Evolutionary conservation across 345 rosid species (phyloP).

Genomic region (Ricinus communis): DNA sequence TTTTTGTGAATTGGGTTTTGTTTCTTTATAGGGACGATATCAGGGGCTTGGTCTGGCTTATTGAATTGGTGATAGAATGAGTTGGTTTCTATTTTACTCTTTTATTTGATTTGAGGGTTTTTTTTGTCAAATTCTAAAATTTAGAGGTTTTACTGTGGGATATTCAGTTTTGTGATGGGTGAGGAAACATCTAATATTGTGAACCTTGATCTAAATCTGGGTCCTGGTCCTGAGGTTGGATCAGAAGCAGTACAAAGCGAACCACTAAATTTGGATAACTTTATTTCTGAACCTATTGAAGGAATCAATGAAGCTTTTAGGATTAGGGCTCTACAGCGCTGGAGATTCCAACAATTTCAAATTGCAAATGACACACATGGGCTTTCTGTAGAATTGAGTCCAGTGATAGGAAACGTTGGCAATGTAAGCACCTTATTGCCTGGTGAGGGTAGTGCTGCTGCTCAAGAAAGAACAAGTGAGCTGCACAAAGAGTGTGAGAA

Average conservation of each 20-base stretch:
- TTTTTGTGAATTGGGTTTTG: no score
- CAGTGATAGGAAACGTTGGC: slow-evolving; percentile 44
- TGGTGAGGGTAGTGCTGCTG: slow-evolving; percentile 79
- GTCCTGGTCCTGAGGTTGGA: slow-evolving; percentile 71
- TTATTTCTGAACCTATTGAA: slow-evolving; percentile 43
- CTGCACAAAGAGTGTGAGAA: slow-evolving; percentile 62
- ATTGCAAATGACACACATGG: slow-evolving; percentile 42
- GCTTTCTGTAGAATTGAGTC: slow-evolving; percentile 57
- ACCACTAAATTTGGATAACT: slow-evolving; percentile 54
- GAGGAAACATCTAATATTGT: slow-evolving; percentile 70
- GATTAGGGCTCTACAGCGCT: slow-evolving; percentile 40
- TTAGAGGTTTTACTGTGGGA: slow-evolving; percentile 13
- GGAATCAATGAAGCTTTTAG: slow-evolving; percentile 66
- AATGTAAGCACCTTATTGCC: slow-evolving; percentile 53
- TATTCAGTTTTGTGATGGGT: slow-evolving; percentile 45
- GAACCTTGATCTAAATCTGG: slow-evolving; percentile 94
- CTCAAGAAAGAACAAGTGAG: slow-evolving; percentile 64
- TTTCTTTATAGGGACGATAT: no score
- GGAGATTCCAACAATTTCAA: slow-evolving; percentile 55
- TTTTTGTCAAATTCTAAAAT: background rate
- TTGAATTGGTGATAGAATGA: no score
- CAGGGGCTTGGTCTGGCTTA: no score
- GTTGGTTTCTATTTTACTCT: no score
- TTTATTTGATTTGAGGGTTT: background rate
- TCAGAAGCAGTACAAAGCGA: slow-evolving; percentile 41